phyloP scores from a whole-genome alignment of 1,284 basidiomycete genomes.

The Ceratorhiza oryzae-sativae region DNA sequence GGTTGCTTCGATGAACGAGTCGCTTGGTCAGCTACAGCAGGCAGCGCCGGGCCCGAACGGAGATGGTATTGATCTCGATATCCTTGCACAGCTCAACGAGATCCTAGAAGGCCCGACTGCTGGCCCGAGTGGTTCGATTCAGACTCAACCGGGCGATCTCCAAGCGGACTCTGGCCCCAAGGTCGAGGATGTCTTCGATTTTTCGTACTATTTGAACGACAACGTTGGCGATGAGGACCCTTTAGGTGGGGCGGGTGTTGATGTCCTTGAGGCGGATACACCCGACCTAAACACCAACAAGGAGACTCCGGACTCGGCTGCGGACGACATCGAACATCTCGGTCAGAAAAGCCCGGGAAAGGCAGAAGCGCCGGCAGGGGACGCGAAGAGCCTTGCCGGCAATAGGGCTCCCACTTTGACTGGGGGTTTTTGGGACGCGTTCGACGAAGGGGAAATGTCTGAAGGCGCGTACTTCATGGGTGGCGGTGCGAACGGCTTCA shows the following conservation, averaged over 20 bases:
- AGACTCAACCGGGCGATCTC: background rate
- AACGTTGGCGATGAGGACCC: constrained; percentile 29
- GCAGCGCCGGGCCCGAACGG: constrained; percentile 9
- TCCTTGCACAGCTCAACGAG: constrained; percentile 35
- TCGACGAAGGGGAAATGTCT: constrained; percentile 39
- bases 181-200: constrained; percentile 34
- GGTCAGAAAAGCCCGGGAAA: constrained; percentile 36
- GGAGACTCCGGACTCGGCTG: constrained; percentile 34
- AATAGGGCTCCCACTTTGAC: constrained; percentile 27
- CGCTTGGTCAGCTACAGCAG: constrained; percentile 5
- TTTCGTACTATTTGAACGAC: constrained; percentile 35
- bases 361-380: constrained; percentile 33
- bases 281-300: constrained; percentile 36
- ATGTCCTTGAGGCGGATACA: constrained; percentile 23
- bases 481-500: constrained; percentile 40
- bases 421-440: constrained; percentile 38
- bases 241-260: constrained; percentile 26
- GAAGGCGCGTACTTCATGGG: constrained; percentile 40
- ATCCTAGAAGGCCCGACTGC: constrained; percentile 13
- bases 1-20: constrained; percentile 30
- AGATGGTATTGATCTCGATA: constrained; percentile 16
- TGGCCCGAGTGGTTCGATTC: constrained; percentile 3
- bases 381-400: constrained; percentile 31
- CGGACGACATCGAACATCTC: constrained; percentile 30
- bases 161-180: constrained; percentile 14